Percentiles rank a stretch among this genome's conserved stretches.
Evolutionary conservation across 192 early-diverging fungal genomes (phyloP).

Genomic region (Geosiphon pyriformis): DNA sequence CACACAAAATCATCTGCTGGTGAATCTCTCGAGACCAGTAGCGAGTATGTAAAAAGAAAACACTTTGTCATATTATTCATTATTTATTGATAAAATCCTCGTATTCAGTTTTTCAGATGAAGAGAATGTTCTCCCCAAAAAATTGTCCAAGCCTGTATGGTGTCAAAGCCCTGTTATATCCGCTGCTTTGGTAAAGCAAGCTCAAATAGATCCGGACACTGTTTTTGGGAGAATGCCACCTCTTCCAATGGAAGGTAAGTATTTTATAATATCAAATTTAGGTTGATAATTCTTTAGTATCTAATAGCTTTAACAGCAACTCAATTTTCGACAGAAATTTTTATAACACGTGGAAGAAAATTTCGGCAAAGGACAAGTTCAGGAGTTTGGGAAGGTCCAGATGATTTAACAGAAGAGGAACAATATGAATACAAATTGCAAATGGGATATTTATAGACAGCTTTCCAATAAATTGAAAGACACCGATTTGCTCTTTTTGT

Average conservation of each 20-base stretch:
- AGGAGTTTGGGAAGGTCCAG: slow-evolving; percentile 5
- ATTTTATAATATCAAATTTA: not conserved
- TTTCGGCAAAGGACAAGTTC: slow-evolving; percentile 12
- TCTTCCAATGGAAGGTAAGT: not conserved
- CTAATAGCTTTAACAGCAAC: too few species aligned
- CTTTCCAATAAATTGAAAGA: too few species aligned
- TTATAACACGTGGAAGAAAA: not conserved
- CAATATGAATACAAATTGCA: slow-evolving; percentile 15
- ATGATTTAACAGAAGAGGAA: slow-evolving; percentile 15
- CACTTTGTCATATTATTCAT: not conserved
- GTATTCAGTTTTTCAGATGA: too few species aligned
- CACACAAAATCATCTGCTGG: not conserved
- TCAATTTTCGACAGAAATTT: too few species aligned
- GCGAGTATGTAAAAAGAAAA: not conserved
- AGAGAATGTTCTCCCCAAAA: too few species aligned
- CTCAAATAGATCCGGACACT: slow-evolving; percentile 14
- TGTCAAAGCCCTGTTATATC: not conserved
- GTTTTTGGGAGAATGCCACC: slow-evolving; percentile 13
- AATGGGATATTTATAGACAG: slow-evolving; percentile 21
- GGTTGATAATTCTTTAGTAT: not conserved
- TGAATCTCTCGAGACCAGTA: not conserved
- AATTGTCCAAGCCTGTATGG: slow-evolving; percentile 1
- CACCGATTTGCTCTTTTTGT: too few species aligned
- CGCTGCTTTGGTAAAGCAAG: not conserved
- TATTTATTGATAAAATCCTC: too few species aligned